Conservation (phyloP, 352 stramenopile species). For the Aphanomyces euteiches region DNA sequence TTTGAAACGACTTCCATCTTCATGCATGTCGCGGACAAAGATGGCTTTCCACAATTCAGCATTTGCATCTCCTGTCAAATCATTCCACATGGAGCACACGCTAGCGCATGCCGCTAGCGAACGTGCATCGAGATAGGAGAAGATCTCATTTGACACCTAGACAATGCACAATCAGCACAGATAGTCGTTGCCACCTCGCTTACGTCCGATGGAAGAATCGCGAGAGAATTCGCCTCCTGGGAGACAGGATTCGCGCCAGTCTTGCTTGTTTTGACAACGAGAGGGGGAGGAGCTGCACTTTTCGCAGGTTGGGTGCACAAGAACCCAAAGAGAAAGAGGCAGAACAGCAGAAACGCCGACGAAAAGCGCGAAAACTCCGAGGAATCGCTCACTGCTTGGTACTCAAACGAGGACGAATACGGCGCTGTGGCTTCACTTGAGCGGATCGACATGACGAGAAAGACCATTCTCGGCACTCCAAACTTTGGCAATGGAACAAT, state of each 20-base stretch:
- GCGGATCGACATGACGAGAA: not conserved
- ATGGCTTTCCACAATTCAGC: slow-evolving; percentile 50
- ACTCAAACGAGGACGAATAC: slow-evolving; percentile 8
- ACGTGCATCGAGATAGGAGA: slow-evolving; percentile 48
- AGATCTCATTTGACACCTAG: slow-evolving; percentile 48
- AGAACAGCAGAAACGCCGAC: slow-evolving; percentile 23
- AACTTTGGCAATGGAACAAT: too few species aligned
- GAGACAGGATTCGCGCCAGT: too few species aligned
- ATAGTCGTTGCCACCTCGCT: not conserved
- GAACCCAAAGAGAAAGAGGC: slow-evolving; percentile 31
- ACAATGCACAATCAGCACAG: not conserved
- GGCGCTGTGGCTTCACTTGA: not conserved
- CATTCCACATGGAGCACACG: slow-evolving; percentile 45
- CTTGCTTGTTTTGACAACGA: too few species aligned
- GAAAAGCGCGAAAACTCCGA: slow-evolving; percentile 14
- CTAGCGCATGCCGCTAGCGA: slow-evolving; percentile 46
- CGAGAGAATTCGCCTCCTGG: too few species aligned
- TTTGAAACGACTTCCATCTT: slow-evolving; percentile 48
- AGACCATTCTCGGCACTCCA: not conserved
- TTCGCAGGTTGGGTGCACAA: slow-evolving; percentile 19
- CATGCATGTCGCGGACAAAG: slow-evolving; percentile 53
- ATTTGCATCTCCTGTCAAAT: slow-evolving; percentile 36
- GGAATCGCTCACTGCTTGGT: slow-evolving; percentile 7
- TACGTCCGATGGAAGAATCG: slow-evolving; percentile 1
- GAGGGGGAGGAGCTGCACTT: too few species aligned